Base-by-base conservation (phyloP, 257 asterid species). In the Lavandula angustifolia region DNA sequence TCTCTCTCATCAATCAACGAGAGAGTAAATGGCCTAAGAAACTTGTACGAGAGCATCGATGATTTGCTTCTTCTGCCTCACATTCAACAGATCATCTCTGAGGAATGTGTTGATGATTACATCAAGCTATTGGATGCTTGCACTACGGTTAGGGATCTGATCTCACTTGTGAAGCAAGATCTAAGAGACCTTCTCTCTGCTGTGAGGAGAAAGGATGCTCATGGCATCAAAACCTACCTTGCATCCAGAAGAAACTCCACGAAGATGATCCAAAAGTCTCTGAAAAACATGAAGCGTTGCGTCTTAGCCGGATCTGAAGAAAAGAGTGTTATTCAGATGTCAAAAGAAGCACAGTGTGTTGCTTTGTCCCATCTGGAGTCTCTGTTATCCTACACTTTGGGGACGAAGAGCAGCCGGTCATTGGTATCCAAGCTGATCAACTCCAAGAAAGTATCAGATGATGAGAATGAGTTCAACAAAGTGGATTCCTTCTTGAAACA, bases 101-200 rank as follows among this genome's bases (percentile, higher is more conserved):
- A 72, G 18, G 61, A 60, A 56, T 74, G 70, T 70, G 60, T 59
- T 6, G 70, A 69, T 43, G 82, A 75, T 50, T 67, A 59, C 58
- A 66, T 66, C 6, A 43, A 59, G 47, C 61, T 79, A 3, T 22
- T 82, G 67, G 82, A 82, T 68, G 70, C 66, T 34, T 74, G 78
- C 67, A 65, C 62, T 53, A 37, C 68, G 1, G 65, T 59, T 12
- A 76, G 48, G 38, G 82, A 79, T 50, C n/a, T 77, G 32, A 46
- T 82, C 63, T 66, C 65, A 9, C 58, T 54, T 6, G 53, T 43
- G 12, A 77, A 65, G 22, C 68, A 73, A 38, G 42, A 70, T 38
- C 1, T 34, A 29, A 59, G 76, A 58, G 56, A 56, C 3, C 76
- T 69, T 33, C 75, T 74, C 8, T 82, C 81, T 13, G 70, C 77